Conservation (phyloP, 306 rosid species). For the Comarum palustre region DNA sequence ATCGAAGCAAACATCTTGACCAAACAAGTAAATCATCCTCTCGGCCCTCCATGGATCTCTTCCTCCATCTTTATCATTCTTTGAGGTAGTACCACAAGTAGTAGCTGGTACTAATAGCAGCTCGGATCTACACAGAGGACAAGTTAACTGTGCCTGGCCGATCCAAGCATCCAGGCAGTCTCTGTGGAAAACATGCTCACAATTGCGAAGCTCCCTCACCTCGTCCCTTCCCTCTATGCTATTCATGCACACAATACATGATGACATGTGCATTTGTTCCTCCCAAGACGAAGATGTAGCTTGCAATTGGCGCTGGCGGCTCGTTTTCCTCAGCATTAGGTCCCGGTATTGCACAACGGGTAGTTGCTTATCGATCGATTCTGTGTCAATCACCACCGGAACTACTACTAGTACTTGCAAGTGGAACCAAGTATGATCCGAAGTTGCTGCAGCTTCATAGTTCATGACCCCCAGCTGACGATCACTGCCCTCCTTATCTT, state of each 20-base stretch:
- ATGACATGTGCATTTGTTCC: background rate
- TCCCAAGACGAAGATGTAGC: background rate
- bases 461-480: background rate
- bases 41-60: constrained; percentile 24
- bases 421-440: background rate
- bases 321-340: background rate
- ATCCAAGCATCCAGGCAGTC: constrained; percentile 38
- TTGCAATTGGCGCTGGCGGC: background rate
- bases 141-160: constrained; percentile 20
- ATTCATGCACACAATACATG: constrained; percentile 32
- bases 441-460: background rate
- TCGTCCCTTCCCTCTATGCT: constrained; percentile 2
- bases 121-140: constrained; percentile 35
- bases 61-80: background rate
- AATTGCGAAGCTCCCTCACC: constrained; percentile 27
- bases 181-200: constrained; percentile 28
- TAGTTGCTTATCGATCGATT: constrained; percentile 4
- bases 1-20: background rate
- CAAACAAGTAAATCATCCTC: constrained; percentile 30
- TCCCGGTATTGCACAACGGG: background rate
- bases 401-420: background rate
- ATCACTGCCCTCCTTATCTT: background rate
- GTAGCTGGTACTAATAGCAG: constrained; percentile 3
- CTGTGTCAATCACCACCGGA: background rate
- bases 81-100: background rate